Base-by-base conservation (phyloP, 352 stramenopile genomes). In the Globisporangium radiosum region DNA sequence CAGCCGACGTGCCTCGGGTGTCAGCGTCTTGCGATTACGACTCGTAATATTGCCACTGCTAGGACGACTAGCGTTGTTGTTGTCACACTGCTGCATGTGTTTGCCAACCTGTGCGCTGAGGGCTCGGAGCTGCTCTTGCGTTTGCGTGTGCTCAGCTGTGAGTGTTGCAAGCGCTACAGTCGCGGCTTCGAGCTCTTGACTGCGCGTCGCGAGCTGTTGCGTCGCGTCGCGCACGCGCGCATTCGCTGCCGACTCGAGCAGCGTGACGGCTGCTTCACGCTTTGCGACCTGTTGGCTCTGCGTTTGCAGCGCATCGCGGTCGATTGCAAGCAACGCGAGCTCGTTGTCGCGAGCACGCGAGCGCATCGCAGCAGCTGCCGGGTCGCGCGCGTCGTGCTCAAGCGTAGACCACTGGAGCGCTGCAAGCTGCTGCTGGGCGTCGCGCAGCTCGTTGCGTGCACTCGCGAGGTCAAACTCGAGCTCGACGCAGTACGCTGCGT, bases 401-500 rank as follows among this genome's bases (percentile, higher is more conserved):
- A 53, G 4, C 25, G 37, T 39, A 15, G 3, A 14, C n/a, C 51
- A 58, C 44, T 63, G 58, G 7, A 63, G 45, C 25, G 53, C 45
- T 2, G 10, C 33, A 25, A 64, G 38, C 11, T 64, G 52, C 19
- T 64, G 59, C 25, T 54, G 42, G 9, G 47, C 33, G 38, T 45
- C 45, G 14, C 54, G 52, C 17, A 64, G 59, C 47, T 64, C 59
- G 17, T 64, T 64, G 17, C 43, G 40, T 25, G 39, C 45, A 10
- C 59, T 64, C 38, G 59, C 52, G 14, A 64, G 52, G 47, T 64
- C 59, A n/a, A 64, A 64, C 38, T 59, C 59, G 39, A 64, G 59
- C 47, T 64, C 59, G 19, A 60, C 47, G 17, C 43, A 25, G 59
- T 64, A 64, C 15, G 59, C 50, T 1, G 19, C 44, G 7, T 64